Conservation (phyloP, 1,284 basidiomycete genomes). For the Waitea zeae region DNA sequence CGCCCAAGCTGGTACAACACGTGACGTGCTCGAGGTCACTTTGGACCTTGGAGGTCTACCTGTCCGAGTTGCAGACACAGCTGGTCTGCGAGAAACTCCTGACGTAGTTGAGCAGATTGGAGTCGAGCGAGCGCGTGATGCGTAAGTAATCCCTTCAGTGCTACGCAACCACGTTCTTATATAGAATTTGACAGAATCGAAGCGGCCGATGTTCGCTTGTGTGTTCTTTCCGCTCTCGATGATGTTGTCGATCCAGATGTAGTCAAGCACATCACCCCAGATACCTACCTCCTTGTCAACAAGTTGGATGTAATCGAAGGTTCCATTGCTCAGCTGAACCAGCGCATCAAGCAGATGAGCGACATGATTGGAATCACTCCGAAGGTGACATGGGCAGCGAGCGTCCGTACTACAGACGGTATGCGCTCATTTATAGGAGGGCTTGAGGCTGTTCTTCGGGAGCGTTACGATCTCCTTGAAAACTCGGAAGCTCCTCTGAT, state of each 20-base stretch:
- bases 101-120: constrained; percentile 76
- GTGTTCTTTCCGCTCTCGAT: constrained; percentile 56
- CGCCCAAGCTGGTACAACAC: constrained; percentile 70
- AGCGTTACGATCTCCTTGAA: constrained; percentile 21
- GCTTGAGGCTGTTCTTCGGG: constrained; percentile 33
- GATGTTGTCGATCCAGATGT: constrained; percentile 19
- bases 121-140: constrained; percentile 48
- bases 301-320: constrained; percentile 40
- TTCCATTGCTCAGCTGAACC: too few relatives aligned
- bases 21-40: constrained; percentile 70
- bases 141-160: constrained; percentile 23
- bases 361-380: constrained; percentile 5
- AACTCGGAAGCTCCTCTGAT: constrained; percentile 38
- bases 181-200: constrained; percentile 27
- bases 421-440: constrained; percentile 37
- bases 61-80: constrained; percentile 69
- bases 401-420: constrained; percentile 43
- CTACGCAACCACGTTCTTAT: constrained; percentile 4
- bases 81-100: constrained; percentile 55
- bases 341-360: too few relatives aligned
- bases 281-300: constrained; percentile 55
- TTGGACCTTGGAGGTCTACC: constrained; percentile 79
- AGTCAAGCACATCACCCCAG: constrained; percentile 25
- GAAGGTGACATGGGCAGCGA: constrained; percentile 32
- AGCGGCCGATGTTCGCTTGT: constrained; percentile 59